These are phyloP conservation scores for Xylariaceae sp. DNA, from an alignment of 2,329 filamentous ascomycete genomes.

Conservation along the genomic window DNA sequence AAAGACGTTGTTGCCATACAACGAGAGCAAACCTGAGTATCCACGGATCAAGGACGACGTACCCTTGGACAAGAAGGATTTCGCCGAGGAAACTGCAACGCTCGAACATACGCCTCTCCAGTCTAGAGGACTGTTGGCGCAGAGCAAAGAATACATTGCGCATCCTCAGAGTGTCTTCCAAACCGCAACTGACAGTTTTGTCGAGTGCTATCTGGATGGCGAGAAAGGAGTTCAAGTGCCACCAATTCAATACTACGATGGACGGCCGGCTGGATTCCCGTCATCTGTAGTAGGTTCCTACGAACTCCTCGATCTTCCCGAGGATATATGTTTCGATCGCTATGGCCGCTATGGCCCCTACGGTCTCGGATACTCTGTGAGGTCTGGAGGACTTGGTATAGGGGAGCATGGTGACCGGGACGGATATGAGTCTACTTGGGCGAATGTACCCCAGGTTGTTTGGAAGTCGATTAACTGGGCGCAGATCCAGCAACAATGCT, in stretches of 20 bases:
- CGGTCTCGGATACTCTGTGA: constrained; percentile 76
- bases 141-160: constrained; percentile 49
- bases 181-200: constrained; percentile 45
- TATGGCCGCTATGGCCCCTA: constrained; percentile 87
- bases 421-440: constrained; percentile 76
- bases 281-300: constrained; percentile 84
- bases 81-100: constrained; percentile 32
- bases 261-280: constrained; percentile 78
- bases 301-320: constrained; percentile 67
- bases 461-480: constrained; percentile 75
- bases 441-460: constrained; percentile 64
- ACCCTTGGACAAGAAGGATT: constrained; percentile 38
- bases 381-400: constrained; percentile 75
- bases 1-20: constrained; percentile 59
- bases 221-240: constrained; percentile 63
- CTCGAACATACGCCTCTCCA: constrained; percentile 18
- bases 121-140: constrained; percentile 33
- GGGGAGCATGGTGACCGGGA: constrained; percentile 79
- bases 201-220: constrained; percentile 74
- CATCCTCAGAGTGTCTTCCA: constrained; percentile 37
- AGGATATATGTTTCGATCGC: constrained; percentile 89
- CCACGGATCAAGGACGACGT: constrained; percentile 60
- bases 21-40: constrained; percentile 74
- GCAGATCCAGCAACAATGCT: constrained; percentile 69
- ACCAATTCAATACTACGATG: constrained; percentile 65